Conservation (phyloP, 345 rosid genomes). For the Erysimum cheiranthoides region DNA sequence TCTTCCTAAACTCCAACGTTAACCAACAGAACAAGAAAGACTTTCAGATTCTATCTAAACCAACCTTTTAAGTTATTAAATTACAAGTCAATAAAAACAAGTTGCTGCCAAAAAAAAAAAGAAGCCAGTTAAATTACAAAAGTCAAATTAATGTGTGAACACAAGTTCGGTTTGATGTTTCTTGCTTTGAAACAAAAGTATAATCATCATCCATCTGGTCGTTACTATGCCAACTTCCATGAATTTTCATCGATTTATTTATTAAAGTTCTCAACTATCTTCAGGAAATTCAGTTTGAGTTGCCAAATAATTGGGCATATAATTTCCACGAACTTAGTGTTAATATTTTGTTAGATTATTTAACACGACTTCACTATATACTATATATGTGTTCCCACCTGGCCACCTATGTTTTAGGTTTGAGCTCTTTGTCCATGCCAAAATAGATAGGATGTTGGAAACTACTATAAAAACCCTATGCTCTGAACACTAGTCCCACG, state of each 20-base stretch:
- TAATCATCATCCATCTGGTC: slow-evolving; percentile 2
- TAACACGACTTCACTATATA: slow-evolving; percentile 7
- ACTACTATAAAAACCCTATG: not conserved
- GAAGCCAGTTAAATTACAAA: slow-evolving; percentile 1
- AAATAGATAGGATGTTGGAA: not conserved
- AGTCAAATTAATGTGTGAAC: slow-evolving; percentile 43
- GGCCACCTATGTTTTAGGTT: slow-evolving; percentile 8
- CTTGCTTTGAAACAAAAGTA: slow-evolving; percentile 31
- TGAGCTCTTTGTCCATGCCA: not conserved
- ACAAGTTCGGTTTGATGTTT: slow-evolving; percentile 26
- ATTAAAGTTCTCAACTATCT: slow-evolving; percentile 27
- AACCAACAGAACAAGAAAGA: slow-evolving; percentile 35
- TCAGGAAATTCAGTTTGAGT: slow-evolving; percentile 29
- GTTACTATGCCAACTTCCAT: slow-evolving; percentile 37
- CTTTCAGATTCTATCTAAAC: not conserved
- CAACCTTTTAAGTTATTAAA: not conserved
- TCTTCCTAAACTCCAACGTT: not conserved
- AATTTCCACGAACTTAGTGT: slow-evolving; percentile 26
- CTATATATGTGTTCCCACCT: not conserved
- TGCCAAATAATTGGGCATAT: slow-evolving; percentile 14
- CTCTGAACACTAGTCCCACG: not conserved
- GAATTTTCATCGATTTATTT: slow-evolving; percentile 22
- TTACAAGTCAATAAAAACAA: slow-evolving; percentile 11
- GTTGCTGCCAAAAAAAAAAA: not conserved
- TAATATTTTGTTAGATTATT: not conserved